Conservation (phyloP, 306 rosid genomes). For the Cajanus cajan region DNA sequence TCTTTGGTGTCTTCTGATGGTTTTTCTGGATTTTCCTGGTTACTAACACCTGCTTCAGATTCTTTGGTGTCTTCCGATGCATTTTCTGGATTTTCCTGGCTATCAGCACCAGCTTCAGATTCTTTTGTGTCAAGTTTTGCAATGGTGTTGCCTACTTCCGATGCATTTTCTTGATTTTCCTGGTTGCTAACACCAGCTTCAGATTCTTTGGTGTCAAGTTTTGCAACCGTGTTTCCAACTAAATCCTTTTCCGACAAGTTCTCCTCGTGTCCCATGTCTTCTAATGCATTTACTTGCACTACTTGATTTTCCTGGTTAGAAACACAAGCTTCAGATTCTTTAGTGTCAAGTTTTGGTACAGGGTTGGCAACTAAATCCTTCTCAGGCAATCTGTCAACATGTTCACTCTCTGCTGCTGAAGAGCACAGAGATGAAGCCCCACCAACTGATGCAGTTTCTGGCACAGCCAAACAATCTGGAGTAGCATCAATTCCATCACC, state of each 20-base stretch:
- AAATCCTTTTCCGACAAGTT: constrained; percentile 34
- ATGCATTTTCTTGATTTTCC: neutral
- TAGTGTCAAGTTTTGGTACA: neutral
- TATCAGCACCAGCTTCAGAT: constrained; percentile 7
- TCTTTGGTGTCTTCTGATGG: constrained; percentile 25
- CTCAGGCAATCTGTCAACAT: constrained; percentile 32
- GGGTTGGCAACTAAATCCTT: constrained; percentile 26
- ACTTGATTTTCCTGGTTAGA: constrained; percentile 9
- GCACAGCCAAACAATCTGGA: constrained; percentile 15
- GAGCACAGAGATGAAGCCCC: neutral
- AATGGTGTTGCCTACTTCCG: neutral
- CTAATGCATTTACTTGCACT: constrained; percentile 11
- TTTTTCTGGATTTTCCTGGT: too few species aligned
- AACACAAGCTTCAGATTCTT: constrained; percentile 32
- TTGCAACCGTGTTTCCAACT: neutral
- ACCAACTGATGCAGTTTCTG: neutral
- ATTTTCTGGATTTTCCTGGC: neutral
- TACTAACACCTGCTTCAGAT: too few species aligned
- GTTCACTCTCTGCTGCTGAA: constrained; percentile 33
- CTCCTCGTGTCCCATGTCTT: constrained; percentile 25
- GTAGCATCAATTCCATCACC: constrained; percentile 24
- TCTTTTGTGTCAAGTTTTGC: neutral
- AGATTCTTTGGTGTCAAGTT: constrained; percentile 26
- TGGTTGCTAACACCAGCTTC: constrained; percentile 23
- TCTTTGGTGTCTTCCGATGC: neutral